These are phyloP conservation scores for Haplosporangium sp. DNA, from an alignment of 371 early-diverging fungal genomes.

Conservation along the genomic window DNA sequence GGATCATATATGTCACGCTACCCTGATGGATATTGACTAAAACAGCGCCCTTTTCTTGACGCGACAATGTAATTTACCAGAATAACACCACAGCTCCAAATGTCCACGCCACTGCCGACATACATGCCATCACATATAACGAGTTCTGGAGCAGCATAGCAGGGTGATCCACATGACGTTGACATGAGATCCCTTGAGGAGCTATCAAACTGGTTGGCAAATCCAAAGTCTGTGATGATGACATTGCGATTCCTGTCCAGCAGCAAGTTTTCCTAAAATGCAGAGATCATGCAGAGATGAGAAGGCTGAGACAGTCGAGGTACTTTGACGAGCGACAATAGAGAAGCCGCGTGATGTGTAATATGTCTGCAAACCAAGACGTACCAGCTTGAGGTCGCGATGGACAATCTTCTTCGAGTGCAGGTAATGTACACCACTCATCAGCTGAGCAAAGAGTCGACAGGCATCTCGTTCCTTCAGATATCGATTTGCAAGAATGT, in stretches of 20 bases:
- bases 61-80: slow-evolving; percentile 41
- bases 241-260: slow-evolving; percentile 87
- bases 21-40: too few species aligned
- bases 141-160: slow-evolving; percentile 97
- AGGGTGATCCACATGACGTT: slow-evolving; percentile 96
- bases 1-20: too few species aligned
- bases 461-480: slow-evolving; percentile 92
- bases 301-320: not conserved
- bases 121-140: slow-evolving; percentile 95
- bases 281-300: not conserved
- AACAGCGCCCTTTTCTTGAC: not conserved
- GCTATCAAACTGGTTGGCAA: slow-evolving; percentile 91
- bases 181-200: slow-evolving; percentile 78
- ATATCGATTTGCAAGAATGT: slow-evolving; percentile 92
- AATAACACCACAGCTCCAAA: slow-evolving; percentile 96
- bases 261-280: slow-evolving; percentile 84
- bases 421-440: slow-evolving; percentile 87
- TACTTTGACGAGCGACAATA: not conserved
- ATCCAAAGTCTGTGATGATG: slow-evolving; percentile 98
- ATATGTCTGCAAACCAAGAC: slow-evolving; percentile 8
- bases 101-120: slow-evolving; percentile 94
- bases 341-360: not conserved
- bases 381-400: slow-evolving; percentile 93
- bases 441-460: slow-evolving; percentile 93
- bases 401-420: slow-evolving; percentile 93